Evolutionary conservation across 139 green algal genomes (phyloP), one percentile per base, ranked within the genome.

Genomic region (Ulvella scutata): DNA sequence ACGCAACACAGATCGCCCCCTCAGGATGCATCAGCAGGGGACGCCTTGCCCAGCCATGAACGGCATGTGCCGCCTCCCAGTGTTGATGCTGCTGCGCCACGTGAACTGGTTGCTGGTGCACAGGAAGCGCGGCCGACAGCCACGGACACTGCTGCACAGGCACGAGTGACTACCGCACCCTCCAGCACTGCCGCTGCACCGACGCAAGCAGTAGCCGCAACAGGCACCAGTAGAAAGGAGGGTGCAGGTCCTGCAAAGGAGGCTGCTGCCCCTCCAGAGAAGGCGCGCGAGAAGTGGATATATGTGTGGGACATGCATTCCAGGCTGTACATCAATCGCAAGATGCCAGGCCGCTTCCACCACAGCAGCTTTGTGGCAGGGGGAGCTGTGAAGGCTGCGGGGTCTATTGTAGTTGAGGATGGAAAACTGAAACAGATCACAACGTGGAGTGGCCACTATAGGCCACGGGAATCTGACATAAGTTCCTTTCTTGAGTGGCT

Each of bases 361-460:
- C 87, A 91, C 78, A 84, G 75, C 2, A 86, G 78, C 43, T 91
- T 91, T 73, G 75, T 91, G 73, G 44, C 78, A 13, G 86, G 86
- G 31, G 84, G 82, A 3, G 83, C 82, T 2, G 84, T 89, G 33
- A 62, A 86, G 29, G 75, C 82, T n/a, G 86, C 86, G 10, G 86
- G 86, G 4, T 77, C 80, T 31, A 82, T 91, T 9, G 62, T 83
- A 3, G 82, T 82, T 4, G 61, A 86, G 28, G 72, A 84, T 35
- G 87, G 87, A 9, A 61, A 39, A 35, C 78, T 91, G 17, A 51
- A 87, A 44, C 77, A 83, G 74, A 73, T 91, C 20, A 84, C 80
- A 10, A 84, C 85, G 2, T 81, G 88, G 75, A 84, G 74, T 28
- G 87, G 87, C 9, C 87, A 91, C 75, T 91, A 91, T 73, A 33